phyloP scores from a whole-genome alignment of 2,329 filamentous ascomycete genomes.

The Teratosphaeriaceae sp. region DNA sequence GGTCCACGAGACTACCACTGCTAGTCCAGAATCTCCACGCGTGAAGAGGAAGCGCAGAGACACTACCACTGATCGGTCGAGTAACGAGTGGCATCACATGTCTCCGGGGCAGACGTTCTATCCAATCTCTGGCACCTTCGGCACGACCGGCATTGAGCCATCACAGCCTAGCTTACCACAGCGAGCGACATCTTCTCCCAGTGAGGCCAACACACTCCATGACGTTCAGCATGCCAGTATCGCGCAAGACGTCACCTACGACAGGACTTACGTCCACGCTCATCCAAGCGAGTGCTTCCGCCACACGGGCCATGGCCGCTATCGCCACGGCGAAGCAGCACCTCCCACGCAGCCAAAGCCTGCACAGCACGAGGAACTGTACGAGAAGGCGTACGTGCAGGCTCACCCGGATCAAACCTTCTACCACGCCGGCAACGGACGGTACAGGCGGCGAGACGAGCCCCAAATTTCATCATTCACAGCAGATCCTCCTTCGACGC shows the following conservation, averaged over 20 bases:
- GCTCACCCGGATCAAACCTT: constrained; percentile 10
- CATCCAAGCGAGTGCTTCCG: constrained; percentile 4
- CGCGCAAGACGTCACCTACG: not conserved
- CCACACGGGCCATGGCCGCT: constrained; percentile 7
- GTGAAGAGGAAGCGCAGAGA: not conserved
- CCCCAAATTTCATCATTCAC: not conserved
- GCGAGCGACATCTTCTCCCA: not conserved
- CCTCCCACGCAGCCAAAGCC: not conserved
- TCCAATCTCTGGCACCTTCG: constrained; percentile 3
- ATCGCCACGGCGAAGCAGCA: not conserved
- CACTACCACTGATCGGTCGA: not conserved
- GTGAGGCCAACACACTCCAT: not conserved
- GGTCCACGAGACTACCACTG: constrained; percentile 7
- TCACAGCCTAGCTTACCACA: not conserved
- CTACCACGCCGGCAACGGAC: constrained; percentile 7
- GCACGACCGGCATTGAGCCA: constrained; percentile 1
- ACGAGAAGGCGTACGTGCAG: constrained; percentile 6
- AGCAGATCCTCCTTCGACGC: not conserved
- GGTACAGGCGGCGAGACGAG: constrained; percentile 8
- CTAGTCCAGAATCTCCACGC: not conserved
- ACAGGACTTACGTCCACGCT: constrained; percentile 4
- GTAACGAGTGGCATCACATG: not conserved
- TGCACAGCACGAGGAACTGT: not conserved
- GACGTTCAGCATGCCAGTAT: not conserved
- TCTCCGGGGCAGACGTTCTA: constrained; percentile 2